These are phyloP conservation scores for Gaertneriomyces sp. DNA, from an alignment of 192 early-diverging fungal genomes.

Conservation along the genomic window DNA sequence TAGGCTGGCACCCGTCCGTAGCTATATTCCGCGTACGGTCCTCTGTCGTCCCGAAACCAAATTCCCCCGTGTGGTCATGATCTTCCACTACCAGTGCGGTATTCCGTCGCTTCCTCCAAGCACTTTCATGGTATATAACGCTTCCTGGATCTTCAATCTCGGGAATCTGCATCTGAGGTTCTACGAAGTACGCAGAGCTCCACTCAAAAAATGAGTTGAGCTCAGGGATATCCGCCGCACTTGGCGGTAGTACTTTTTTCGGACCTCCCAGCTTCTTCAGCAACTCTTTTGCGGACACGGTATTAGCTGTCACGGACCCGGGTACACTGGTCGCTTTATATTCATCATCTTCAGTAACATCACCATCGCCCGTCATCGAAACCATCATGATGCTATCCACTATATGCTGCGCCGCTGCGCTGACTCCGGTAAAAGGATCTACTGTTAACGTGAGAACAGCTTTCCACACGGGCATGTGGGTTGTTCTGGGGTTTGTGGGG, in stretches of 20 bases:
- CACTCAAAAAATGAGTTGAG: conserved; percentile 70
- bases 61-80: neutral
- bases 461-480: conserved; percentile 76
- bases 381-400: neutral
- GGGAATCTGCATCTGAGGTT: conserved; percentile 77
- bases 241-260: neutral
- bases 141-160: conserved; percentile 81
- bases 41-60: conserved; percentile 10
- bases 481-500: conserved; percentile 40
- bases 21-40: neutral
- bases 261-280: conserved; percentile 1
- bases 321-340: neutral
- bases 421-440: conserved; percentile 78
- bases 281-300: neutral
- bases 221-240: conserved; percentile 45
- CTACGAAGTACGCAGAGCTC: conserved; percentile 84
- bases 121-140: conserved; percentile 65
- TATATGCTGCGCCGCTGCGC: conserved; percentile 17
- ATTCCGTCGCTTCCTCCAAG: conserved; percentile 71
- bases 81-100: conserved; percentile 9
- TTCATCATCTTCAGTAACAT: neutral
- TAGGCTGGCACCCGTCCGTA: conserved; percentile 4
- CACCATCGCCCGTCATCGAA: neutral
- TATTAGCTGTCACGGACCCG: neutral
- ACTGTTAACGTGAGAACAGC: conserved; percentile 72